These are phyloP conservation scores for Pyrenophora teres DNA, from an alignment of 2,329 filamentous ascomycete species.

Conservation along the genomic window DNA sequence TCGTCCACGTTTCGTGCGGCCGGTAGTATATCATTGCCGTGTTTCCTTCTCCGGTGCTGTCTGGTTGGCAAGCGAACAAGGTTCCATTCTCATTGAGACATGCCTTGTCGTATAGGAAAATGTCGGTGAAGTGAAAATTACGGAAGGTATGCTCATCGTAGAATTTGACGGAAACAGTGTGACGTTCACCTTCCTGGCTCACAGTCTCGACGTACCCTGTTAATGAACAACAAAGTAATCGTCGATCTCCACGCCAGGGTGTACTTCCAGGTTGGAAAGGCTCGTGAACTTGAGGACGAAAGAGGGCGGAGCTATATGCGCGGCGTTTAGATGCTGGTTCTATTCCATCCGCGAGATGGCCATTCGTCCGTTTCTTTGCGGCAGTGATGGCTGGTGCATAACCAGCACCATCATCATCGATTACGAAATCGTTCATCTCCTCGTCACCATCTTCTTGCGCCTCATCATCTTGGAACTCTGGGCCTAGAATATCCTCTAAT, in stretches of 20 bases:
- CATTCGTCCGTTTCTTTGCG: slow-evolving; percentile 66
- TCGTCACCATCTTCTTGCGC: slow-evolving; percentile 54
- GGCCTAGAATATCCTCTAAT: slow-evolving; percentile 79
- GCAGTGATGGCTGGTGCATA: slow-evolving; percentile 69
- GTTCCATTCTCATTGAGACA: slow-evolving; percentile 84
- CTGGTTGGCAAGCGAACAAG: slow-evolving; percentile 79
- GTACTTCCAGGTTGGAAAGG: slow-evolving; percentile 94
- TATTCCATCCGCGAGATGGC: slow-evolving; percentile 50
- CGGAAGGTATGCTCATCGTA: slow-evolving; percentile 91
- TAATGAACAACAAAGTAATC: slow-evolving; percentile 91
- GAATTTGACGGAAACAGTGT: slow-evolving; percentile 96
- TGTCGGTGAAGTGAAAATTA: slow-evolving; percentile 97
- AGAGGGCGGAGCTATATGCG: slow-evolving; percentile 51
- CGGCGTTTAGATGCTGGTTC: slow-evolving; percentile 58
- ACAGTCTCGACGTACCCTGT: slow-evolving; percentile 97
- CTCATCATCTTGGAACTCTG: slow-evolving; percentile 55
- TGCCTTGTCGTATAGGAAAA: slow-evolving; percentile 93
- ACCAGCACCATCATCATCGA: slow-evolving; percentile 93
- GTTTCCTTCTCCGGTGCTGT: slow-evolving; percentile 51
- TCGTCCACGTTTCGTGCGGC: slow-evolving; percentile 95
- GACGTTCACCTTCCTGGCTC: slow-evolving; percentile 82
- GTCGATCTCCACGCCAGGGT: slow-evolving; percentile 91
- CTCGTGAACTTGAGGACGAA: slow-evolving; percentile 73
- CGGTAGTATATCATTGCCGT: slow-evolving; percentile 91
- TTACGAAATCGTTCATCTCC: slow-evolving; percentile 77